Base-by-base conservation (phyloP, 2,329 filamentous ascomycete species). In the Graphilbum fragrans region DNA sequence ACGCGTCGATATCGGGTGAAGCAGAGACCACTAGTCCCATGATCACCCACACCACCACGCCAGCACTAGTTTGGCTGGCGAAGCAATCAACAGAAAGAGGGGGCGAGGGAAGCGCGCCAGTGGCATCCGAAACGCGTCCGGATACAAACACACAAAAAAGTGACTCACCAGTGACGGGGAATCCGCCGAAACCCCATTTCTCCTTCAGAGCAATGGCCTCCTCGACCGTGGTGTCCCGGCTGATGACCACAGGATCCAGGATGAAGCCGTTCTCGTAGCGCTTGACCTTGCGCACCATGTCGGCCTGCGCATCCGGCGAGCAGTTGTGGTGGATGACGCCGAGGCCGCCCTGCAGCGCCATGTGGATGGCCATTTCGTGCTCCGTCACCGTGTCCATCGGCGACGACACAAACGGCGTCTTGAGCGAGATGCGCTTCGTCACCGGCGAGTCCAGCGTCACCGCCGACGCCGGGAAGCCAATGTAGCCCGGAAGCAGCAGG, bases 371-470 rank as follows among this genome's bases (percentile, higher is more conserved):
- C 93, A 98, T 98, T 62, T 94, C 90, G 67, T 94, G 85, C 70
- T 98, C 92, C 35, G 93, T 98, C 60, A 98, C 92, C 10, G 92
- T 98, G 69, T 98, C 92, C 92, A 98, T 98, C 56, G 93, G 92
- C 32, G 92, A 96, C 37, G 92, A 98, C 50, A 96, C 77, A 57
- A 98, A 88, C 46, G 92, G 92, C 7, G 88, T 93, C 77, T 95
- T 98, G 60, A 98, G 74, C 29, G 85, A 80, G 64, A 98, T 94
- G 57, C 86, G 80, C 77, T 93, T 94, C 53, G 92, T 98, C 55
- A 98, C 74, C 45, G 86, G 86, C 29, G 90, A 86, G 54, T 96
- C 92, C 47, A 98, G 80, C 38, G 67, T 67, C 51, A 96, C 92
- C 49, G 85, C 83, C 39, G 85, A 86, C 55, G 93, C 92, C 49